Base-by-base conservation (phyloP, 2,329 filamentous ascomycete genomes). In the Xylaria sp. region DNA sequence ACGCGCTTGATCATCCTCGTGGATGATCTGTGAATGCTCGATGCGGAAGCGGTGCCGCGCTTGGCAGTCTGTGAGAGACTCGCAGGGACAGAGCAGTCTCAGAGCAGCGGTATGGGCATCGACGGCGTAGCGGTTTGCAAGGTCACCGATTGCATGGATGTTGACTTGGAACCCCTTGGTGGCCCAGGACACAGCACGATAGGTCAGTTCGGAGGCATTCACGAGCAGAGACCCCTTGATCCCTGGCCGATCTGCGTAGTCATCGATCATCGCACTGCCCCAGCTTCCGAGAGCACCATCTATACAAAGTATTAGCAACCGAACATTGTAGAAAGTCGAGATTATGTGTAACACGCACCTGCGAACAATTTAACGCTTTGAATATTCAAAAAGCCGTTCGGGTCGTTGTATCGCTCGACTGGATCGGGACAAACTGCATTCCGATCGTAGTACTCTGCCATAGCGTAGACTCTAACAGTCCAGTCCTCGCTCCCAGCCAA, bases 61-160 rank as follows among this genome's bases (percentile, higher is more conserved):
- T 72, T 90, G 88, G 74, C 89, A 90, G 32, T 80, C 75, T 10
- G 82, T 75, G n/a, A 84, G 79, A 27, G 78, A 71, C 58, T 78
- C 66, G 57, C 76, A 70, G 16, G 85, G 83, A 69, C 90, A 92
- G 21, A 86, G 75, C 23, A 82, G 75, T n/a, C 81, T 78, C 4
- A 92, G 83, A 10, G 88, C 86, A 6, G 83, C 81, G 55, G 87
- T 84, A 60, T 92, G 85, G 9, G 90, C 89, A 72, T 91, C 86
- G 53, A 92, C 80, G 65, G 89, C 88, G 37, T 88, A 82, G 29
- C 90, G 85, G 75, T 91, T 92, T 18, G 91, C 91, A 4, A 87
- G 82, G 77, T 93, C 91, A 9, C 91, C 91, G 66, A 92, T 92
- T 57, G 90, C 90, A 77, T 92, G 91, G 68, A 92, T 90, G 75